These are phyloP conservation scores for Candida qinlingensis DNA, from an alignment of 805 yeast species.

Conservation along the genomic window DNA sequence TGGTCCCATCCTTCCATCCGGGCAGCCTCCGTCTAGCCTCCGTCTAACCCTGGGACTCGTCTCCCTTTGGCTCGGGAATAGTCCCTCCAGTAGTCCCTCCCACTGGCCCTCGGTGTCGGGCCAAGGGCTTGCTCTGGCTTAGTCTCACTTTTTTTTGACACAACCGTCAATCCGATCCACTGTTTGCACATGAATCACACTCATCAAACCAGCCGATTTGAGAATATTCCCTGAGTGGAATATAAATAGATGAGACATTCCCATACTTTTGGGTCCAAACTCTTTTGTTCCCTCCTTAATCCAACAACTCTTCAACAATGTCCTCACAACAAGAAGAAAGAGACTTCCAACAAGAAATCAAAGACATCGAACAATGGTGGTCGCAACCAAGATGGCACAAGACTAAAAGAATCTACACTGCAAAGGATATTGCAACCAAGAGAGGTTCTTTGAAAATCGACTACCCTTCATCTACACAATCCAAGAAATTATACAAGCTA, in stretches of 20 bases:
- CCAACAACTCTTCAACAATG: conserved; percentile 1
- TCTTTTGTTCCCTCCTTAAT: too few species aligned
- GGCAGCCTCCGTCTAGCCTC: neutral
- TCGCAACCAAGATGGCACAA: conserved; percentile 83
- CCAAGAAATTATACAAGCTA: conserved; percentile 72
- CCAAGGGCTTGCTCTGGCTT: neutral
- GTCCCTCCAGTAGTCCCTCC: neutral
- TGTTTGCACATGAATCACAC: too few species aligned
- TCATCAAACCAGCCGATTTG: neutral
- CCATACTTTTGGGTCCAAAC: neutral
- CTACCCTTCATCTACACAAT: conserved; percentile 74
- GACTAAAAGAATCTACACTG: conserved; percentile 81
- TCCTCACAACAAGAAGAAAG: conserved; percentile 19
- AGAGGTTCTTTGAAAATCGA: conserved; percentile 73
- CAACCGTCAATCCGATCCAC: conserved; percentile 2
- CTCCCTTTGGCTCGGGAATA: neutral
- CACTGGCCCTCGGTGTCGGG: neutral
- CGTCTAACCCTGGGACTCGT: neutral
- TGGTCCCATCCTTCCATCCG: neutral
- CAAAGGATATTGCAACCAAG: conserved; percentile 85
- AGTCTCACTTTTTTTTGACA: neutral
- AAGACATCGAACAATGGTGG: conserved; percentile 87
- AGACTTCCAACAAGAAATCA: conserved; percentile 44
- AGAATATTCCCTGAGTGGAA: neutral
- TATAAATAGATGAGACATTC: conserved; percentile 2